phyloP scores from a whole-genome alignment of 1,284 basidiomycete genomes.

The Puccinia triticina region DNA sequence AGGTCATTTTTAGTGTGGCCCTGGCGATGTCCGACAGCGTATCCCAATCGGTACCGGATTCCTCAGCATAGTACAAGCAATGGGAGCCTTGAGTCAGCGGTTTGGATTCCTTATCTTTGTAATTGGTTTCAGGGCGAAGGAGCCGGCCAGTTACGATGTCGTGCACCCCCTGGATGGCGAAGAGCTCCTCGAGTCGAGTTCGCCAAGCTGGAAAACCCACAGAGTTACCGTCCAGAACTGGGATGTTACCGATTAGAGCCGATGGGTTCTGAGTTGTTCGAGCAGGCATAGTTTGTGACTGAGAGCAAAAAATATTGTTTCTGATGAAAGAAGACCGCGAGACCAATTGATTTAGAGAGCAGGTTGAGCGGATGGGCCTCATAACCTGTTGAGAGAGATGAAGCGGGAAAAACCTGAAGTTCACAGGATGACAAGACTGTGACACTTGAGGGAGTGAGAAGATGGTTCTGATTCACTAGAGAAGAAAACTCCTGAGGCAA shows the following conservation, averaged over 20 bases:
- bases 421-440: too few relatives aligned
- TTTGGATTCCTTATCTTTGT: too few relatives aligned
- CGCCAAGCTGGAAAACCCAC: not conserved
- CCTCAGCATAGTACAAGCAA: not conserved
- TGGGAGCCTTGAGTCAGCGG: too few relatives aligned
- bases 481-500: too few relatives aligned
- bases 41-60: not conserved
- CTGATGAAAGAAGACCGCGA: too few relatives aligned
- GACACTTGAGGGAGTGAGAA: too few relatives aligned
- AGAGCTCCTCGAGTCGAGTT: slow-evolving; percentile 1
- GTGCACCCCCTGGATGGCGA: not conserved
- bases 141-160: not conserved
- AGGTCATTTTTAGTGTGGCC: not conserved
- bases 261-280: not conserved
- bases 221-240: not conserved
- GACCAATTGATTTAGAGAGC: too few relatives aligned
- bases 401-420: not conserved
- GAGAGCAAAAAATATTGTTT: not conserved
- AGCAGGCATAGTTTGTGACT: not conserved
- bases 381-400: not conserved
- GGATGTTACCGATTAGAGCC: not conserved
- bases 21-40: not conserved
- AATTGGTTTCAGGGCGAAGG: not conserved
- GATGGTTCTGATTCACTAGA: too few relatives aligned
- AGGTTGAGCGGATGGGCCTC: not conserved